phyloP scores from a whole-genome alignment of 2,329 filamentous ascomycete species.

The Sclerotinia nivalis region DNA sequence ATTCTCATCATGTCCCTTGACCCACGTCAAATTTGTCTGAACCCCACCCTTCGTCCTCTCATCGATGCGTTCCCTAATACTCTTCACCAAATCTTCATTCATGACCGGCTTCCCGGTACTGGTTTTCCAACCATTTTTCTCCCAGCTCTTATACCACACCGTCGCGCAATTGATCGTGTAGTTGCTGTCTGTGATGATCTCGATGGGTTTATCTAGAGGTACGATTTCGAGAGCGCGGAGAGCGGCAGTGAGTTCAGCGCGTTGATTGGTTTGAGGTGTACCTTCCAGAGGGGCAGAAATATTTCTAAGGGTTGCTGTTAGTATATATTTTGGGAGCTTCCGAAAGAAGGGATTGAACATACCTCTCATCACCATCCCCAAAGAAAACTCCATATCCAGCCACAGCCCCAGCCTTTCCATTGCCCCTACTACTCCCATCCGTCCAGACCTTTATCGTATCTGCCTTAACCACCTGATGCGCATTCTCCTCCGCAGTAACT shows the following conservation, averaged over 20 bases:
- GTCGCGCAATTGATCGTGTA: slow-evolving; percentile 91
- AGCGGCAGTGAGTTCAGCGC: slow-evolving; percentile 90
- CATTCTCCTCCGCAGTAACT: slow-evolving; percentile 5
- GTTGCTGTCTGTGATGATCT: slow-evolving; percentile 84
- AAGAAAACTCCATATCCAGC: slow-evolving; percentile 68
- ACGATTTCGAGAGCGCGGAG: slow-evolving; percentile 77
- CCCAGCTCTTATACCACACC: slow-evolving; percentile 79
- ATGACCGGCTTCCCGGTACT: slow-evolving; percentile 69
- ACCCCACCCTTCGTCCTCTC: slow-evolving; percentile 62
- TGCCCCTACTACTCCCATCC: slow-evolving; percentile 61
- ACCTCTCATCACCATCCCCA: slow-evolving; percentile 57
- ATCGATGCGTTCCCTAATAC: slow-evolving; percentile 69
- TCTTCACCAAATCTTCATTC: slow-evolving; percentile 81
- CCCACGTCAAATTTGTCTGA: slow-evolving; percentile 76
- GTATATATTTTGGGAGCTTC: slow-evolving; percentile 5
- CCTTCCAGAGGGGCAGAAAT: slow-evolving; percentile 42
- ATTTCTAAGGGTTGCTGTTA: slow-evolving; percentile 49
- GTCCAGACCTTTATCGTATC: slow-evolving; percentile 54
- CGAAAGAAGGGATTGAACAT: slow-evolving; percentile 30
- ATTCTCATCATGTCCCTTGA: slow-evolving; percentile 79
- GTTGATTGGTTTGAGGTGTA: slow-evolving; percentile 80
- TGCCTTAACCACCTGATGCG: slow-evolving; percentile 35
- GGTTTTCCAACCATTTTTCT: slow-evolving; percentile 75
- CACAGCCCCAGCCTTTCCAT: slow-evolving; percentile 55
- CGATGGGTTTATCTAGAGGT: slow-evolving; percentile 65